phyloP scores from a whole-genome alignment of 148 eudicot genomes.

The Polygonum maritimum region DNA sequence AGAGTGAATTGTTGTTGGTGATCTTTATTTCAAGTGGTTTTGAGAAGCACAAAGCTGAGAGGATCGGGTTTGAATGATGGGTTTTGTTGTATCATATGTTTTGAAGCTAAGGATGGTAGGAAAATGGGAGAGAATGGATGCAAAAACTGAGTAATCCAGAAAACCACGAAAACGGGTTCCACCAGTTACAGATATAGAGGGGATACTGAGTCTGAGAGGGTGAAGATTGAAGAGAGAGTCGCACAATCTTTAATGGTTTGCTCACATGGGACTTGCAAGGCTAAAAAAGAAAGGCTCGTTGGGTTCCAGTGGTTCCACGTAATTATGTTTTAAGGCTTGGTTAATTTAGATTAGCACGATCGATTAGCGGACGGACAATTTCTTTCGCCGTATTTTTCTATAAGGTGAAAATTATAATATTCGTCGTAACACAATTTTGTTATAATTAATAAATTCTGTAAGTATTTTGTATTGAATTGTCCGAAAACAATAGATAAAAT shows the following conservation, averaged over 20 bases:
- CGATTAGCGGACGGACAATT: too few relatives aligned
- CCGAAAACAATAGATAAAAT: too few relatives aligned
- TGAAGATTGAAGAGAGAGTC: conserved; percentile 4
- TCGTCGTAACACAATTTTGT: too few relatives aligned
- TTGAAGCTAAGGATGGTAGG: neutral
- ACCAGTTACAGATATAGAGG: neutral
- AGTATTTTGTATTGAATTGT: too few relatives aligned
- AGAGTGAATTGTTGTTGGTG: neutral
- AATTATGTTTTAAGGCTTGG: neutral
- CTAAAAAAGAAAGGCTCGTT: neutral
- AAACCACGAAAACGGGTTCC: neutral
- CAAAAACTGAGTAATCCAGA: neutral
- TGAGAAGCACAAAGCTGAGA: neutral
- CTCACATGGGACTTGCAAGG: conserved; percentile 5
- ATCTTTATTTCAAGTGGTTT: neutral
- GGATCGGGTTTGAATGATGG: neutral
- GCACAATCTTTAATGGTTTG: conserved; percentile 4
- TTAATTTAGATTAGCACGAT: neutral
- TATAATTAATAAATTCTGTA: too few relatives aligned
- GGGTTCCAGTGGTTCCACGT: conserved; percentile 1
- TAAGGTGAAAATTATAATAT: too few relatives aligned
- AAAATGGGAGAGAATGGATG: neutral
- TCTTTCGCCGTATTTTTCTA: too few relatives aligned
- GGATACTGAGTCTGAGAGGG: neutral
- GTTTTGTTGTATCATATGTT: neutral